These are phyloP conservation scores for Backusella tuberculispora DNA, from an alignment of 192 early-diverging fungal species.

Conservation along the genomic window DNA sequence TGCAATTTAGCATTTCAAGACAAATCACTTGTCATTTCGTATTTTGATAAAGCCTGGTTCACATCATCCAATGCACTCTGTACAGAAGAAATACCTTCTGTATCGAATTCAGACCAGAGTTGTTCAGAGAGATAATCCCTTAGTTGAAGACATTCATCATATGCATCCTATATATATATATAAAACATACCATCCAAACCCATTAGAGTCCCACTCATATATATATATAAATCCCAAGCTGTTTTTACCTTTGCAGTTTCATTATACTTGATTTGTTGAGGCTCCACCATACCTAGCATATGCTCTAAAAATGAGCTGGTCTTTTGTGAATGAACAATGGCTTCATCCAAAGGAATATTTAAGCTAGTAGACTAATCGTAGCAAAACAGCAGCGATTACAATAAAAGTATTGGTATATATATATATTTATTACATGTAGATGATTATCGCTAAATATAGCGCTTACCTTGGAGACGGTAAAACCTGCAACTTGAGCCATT, in stretches of 20 bases:
- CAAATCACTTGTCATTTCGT: constrained; percentile 23
- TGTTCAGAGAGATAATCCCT: constrained; percentile 28
- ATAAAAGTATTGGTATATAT: neutral
- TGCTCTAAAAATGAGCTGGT: constrained; percentile 12
- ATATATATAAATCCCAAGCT: neutral
- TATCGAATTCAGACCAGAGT: constrained; percentile 21
- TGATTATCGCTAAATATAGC: neutral
- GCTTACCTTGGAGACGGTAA: constrained; percentile 15
- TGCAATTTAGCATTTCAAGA: neutral
- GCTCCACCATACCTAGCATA: constrained; percentile 13
- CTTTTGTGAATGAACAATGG: constrained; percentile 7
- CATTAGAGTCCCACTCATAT: neutral
- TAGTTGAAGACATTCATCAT: constrained; percentile 20
- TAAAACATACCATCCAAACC: neutral
- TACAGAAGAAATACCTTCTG: constrained; percentile 16
- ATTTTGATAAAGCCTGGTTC: constrained; percentile 5
- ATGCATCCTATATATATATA: constrained; percentile 21
- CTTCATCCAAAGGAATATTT: constrained; percentile 3
- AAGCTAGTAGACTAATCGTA: neutral
- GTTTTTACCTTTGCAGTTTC: constrained; percentile 14
- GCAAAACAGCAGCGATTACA: neutral
- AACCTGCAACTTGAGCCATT: constrained; percentile 19
- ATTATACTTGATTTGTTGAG: constrained; percentile 17
- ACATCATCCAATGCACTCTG: constrained; percentile 12
- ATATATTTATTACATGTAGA: neutral